Evolutionary conservation across 371 early-diverging fungal genomes (phyloP), one percentile per base, ranked within the genome.

Genomic region (Neoconidiobolus thromboides): DNA sequence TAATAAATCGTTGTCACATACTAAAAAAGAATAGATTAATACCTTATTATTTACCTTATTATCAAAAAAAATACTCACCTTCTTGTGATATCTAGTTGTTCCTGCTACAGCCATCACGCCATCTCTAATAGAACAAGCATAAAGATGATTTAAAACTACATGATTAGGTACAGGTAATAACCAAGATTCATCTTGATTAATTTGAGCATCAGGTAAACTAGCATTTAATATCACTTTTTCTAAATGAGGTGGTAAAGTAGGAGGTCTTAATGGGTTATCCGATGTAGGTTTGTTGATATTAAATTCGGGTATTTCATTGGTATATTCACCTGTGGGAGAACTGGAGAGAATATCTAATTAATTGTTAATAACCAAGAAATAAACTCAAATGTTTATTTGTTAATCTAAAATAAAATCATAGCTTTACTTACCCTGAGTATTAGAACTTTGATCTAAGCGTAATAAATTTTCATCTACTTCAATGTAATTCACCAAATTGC

Each of bases 81-180:
- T 96, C 65, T 87, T 86, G 57, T 90, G 75, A 63, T 91, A 91
- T 58, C 91, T 74, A 15, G 85, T 75, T 2, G 91, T 90, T 26
- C 81, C 81, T 12, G 90, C 87, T 48, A 96, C 76, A 3, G 94
- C 95, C 89, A 96, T 88, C 15, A 96, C 95, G 43, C 91, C 89
- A 64, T 95, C 94, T 60, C 90, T 80, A 52, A 96, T 95, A 1
- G 89, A 87, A 63, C 89, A 91, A 2, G 97, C 94, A 67, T 94
- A 94, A 53, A 96, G 67, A 68, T 96, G 97, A 64, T 95, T 94
- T 58, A 96, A 69, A 12, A 85, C 87, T 12, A 94, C 97, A 63
- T 93, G 92, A 63, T 90, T 87, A 12, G 97, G 96, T 43, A 86
- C 84, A 0, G 90, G 87, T 37, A 96, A 66, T 0, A 83, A 73